Evolutionary conservation across 139 green algal genomes (phyloP), one percentile per base, ranked within the genome.

Genomic region (Chlorella sp.): DNA sequence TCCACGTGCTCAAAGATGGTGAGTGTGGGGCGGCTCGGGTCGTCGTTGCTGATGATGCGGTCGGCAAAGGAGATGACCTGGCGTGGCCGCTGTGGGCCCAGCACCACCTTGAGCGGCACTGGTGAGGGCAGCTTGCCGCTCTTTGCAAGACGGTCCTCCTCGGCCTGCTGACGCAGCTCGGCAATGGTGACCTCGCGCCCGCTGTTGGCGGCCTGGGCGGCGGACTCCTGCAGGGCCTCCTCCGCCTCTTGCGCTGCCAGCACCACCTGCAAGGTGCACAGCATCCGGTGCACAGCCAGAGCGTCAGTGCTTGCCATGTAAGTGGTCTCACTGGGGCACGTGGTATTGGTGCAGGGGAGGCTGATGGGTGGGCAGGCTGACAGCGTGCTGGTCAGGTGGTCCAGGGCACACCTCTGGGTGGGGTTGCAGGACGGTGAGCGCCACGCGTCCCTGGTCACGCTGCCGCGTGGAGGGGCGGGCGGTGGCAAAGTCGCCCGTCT

Each of bases 1-100:
- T 86, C 71, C 36, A 88, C 74, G 69, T 91, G 85, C 73, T 88
- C 83, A 76, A 92, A 93, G 42, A 93, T 64, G 10, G 88, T 88
- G 6, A 93, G 82, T 34, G 67, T 75, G 4, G 87, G 87, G 34
- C 67, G 69, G 26, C 55, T 71, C 30, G 67, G 22, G 51, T 80
- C 77, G 35, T 79, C 77, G 24, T 65, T 76, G 26, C 77, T 63
- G 36, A 77, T 82, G 49, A 86, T 75, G 2, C 72, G 69, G 49
- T 91, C 81, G 35, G 87, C 77, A 77, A 93, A 93, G 22, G 70
- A 71, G 51, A 93, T 88, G 60, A 86, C 62, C 26, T 89, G 88
- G 22, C 84, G 77, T 1, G 70, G 67, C n/a, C 85, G 73, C 34
- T 87, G 77, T 2, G 87, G 87, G 2, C 80, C 80, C 68, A 92